Evolutionary conservation across 2,329 filamentous ascomycete species (phyloP), one percentile per base, ranked within the genome.

Genomic region (Trichoderma koningiopsis): DNA sequence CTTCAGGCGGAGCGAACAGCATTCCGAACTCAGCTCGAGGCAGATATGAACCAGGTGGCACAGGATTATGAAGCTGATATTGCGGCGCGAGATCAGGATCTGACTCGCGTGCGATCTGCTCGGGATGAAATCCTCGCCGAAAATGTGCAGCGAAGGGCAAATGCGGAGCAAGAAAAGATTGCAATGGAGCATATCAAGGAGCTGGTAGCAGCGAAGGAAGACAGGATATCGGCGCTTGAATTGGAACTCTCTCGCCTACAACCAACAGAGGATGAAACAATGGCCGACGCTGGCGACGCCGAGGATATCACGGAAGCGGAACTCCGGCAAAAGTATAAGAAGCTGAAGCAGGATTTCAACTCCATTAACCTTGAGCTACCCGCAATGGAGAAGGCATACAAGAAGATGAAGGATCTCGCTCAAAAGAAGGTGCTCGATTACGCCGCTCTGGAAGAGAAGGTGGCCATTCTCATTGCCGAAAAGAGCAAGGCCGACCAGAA

Each of bases 401-500:
- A 92, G 79, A 95, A 94, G 79, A 92, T 94, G 64, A 93, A 94
- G 77, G 89, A 89, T 27, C 81, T 97, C 69, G 94, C 94, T 8
- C 90, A 91, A 63, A 95, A 93, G 82, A 98, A 97, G 80, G 89
- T 97, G 40, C 87, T 91, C 75, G 94, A 97, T 71, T 89, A 92
- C 64, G 83, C 85, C 6, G 84, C 86, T 4, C 83, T 93, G 76
- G 94, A 98, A 81, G 94, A 97, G 68, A 92, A 91, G 71, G 84
- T 95, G 47, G 83, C 88, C 22, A 84, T 92, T 29, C 82, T 96
- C 24, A 88, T 88, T 52, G 92, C 93, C 0, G 94, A 99, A 80
- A 99, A 99, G 83, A 90, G 91, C 72, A 98, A 97, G 80, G 95
- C 95, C 1, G 96, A 99, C 76, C 95, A 98, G 77, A 98, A 98